Evolutionary conservation across 139 green algal genomes (phyloP).

Genomic region (Mesotaenium endlicherianum): DNA sequence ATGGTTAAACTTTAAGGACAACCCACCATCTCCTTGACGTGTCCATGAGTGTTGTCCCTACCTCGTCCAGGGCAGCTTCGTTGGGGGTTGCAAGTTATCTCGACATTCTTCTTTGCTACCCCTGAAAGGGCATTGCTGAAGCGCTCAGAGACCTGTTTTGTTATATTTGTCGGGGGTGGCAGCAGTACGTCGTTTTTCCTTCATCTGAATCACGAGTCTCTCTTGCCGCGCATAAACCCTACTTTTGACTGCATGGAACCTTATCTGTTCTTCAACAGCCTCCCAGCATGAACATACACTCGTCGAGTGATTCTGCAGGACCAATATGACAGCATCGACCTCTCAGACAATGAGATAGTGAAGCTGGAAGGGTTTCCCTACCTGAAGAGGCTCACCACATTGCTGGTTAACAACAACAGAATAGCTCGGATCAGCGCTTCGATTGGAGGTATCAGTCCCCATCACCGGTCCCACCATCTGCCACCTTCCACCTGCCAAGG

Average conservation of each 20-base stretch:
- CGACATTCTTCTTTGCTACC: no score
- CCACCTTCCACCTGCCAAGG: no score
- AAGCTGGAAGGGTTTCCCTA: constrained; percentile 91
- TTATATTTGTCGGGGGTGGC: no score
- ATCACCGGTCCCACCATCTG: no score
- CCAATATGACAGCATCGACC: constrained; percentile 96
- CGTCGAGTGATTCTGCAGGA: constrained; percentile 71
- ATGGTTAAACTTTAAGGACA: no score
- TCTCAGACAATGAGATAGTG: constrained; percentile 94
- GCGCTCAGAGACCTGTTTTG: no score
- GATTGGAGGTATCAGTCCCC: neutral
- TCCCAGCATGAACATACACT: neutral
- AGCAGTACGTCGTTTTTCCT: no score
- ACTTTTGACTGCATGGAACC: neutral
- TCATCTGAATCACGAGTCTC: neutral
- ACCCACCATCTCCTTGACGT: no score
- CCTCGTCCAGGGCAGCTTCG: no score
- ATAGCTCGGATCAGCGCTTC: constrained; percentile 71
- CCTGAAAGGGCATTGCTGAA: no score
- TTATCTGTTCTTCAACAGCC: neutral
- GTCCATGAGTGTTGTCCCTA: no score
- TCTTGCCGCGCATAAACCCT: neutral
- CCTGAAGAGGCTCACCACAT: constrained; percentile 73
- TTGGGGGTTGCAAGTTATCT: no score
- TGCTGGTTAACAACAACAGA: constrained; percentile 86